Evolutionary conservation across 495 filamentous ascomycete species (phyloP), one percentile per base, ranked within the genome.

Genomic region (Penicillium fimorum): DNA sequence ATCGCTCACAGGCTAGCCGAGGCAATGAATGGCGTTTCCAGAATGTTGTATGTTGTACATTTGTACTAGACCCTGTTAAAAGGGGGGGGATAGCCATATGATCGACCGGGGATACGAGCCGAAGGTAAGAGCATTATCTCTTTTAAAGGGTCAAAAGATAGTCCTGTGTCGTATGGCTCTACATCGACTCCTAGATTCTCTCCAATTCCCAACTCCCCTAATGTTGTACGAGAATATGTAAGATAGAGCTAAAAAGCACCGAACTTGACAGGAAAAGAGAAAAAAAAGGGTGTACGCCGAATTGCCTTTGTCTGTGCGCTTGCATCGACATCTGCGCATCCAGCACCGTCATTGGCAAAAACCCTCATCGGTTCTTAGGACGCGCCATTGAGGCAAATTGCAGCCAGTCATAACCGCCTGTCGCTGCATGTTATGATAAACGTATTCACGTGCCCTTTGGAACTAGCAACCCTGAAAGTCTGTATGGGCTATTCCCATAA

Each of bases 261-360:
- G 20, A 22, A 32, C n/a, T 45, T 30, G 53, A 27, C 25, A 47
- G 33, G 17, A 30, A n/a, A 30, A 7, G 22, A 10, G 25, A 11
- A 20, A 37, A 57, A 52, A 42, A 51, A 22, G 7, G 3, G 0
- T 2, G 46, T 18, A 60, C 47, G 43, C n/a, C 25, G n/a, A 25
- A 52, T 47, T 60, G 44, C 57, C 47, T 56, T 61, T 52, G 61
- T 63, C 61, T 52, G 58, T 63, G 61, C 61, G 61, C 46, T 45
- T 57, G 60, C 60, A 57, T 61, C 20, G 27, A 35, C 49, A 44
- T 45, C 29, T 45, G 17, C 18, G 20, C 43, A 41, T 41, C 7
- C 10, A 50, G 30, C 0, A 38, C 5, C 6, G 35, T 17, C 35
- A 42, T 61, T 64, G 61, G 37, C 40, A 32, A 47, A 55, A 62